Evolutionary conservation across 2,329 filamentous ascomycete genomes (phyloP).

Genomic region (Arthrobotrys sphaeroides): DNA sequence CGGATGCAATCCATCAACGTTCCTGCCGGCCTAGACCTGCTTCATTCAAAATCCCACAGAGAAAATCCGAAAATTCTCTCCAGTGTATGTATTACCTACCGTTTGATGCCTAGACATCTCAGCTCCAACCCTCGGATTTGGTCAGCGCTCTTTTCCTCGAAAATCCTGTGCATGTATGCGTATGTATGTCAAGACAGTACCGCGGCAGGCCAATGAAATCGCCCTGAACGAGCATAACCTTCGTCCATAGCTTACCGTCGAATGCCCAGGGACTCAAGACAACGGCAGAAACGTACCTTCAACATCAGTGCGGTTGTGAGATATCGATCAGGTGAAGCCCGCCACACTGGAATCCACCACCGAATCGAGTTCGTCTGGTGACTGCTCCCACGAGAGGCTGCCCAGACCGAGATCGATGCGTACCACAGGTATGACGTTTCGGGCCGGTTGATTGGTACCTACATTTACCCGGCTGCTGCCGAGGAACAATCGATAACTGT

Average conservation of each 20-base stretch:
- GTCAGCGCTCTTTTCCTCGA: no score
- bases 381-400: not conserved
- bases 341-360: not conserved
- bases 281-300: no score
- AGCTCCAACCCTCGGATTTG: no score
- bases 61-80: no score
- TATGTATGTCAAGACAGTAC: no score
- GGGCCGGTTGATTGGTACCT: constrained; percentile 3
- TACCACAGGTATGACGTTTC: not conserved
- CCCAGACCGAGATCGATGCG: not conserved
- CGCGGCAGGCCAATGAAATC: not conserved
- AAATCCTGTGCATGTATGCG: no score
- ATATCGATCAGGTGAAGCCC: not conserved
- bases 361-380: not conserved
- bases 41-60: no score
- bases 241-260: not conserved
- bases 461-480: constrained; percentile 17
- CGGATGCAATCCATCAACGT: no score
- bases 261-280: no score
- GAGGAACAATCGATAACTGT: not conserved
- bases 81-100: no score
- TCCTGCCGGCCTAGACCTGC: no score
- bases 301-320: not conserved
- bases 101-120: no score
- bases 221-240: not conserved